Base-by-base conservation (phyloP, 306 rosid species). In the Phaseolus lunatus region DNA sequence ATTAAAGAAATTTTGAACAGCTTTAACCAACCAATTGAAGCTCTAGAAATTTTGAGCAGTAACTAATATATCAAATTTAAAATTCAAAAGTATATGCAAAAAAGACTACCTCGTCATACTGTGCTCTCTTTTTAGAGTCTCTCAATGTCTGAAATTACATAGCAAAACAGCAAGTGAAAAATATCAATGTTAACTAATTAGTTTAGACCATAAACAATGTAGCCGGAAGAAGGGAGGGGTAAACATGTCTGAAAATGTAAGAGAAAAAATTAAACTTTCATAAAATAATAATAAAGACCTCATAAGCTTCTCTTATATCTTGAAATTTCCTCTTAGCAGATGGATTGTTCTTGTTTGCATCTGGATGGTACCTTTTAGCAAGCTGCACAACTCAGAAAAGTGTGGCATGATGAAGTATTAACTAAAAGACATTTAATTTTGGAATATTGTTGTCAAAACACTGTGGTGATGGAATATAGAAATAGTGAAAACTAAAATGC, bases 351-450 rank as follows among this genome's bases (percentile, higher is more conserved):
- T 86, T 92, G 81, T 88, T 92, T 75, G 92, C 96, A 85, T 95
- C 99, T 23, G 97, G 99, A 86, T 95, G 99, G 81, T 89, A 92
- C 85, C 84, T 90, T 86, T 92, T 95, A 59, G 99, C 99, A 64
- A 95, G 95, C 97, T 95, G 91, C 88, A 73, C 43, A 52, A 73
- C 39, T 70, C 22, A 76, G 26, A 77, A 75, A 80, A 79, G 49
- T 66, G 69, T 48, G 84, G 37, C 64, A 83, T n/a, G 63, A 76
- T 33, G 47, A 18, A 76, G 61, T 45, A 45, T 54, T 67, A 53
- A 71, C 57, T 9, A 54, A 73, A 77, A 64, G 45, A 66, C 85
- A 22, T 62, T 70, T 7, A 5, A 56, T 67, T 75, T 50, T 69
- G 58, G 71, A 65, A 74, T 47, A 80, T 23, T 56, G 33, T 29